These are phyloP conservation scores for Fusarium tuaranense DNA, from an alignment of 2,329 filamentous ascomycete genomes.

Conservation along the genomic window DNA sequence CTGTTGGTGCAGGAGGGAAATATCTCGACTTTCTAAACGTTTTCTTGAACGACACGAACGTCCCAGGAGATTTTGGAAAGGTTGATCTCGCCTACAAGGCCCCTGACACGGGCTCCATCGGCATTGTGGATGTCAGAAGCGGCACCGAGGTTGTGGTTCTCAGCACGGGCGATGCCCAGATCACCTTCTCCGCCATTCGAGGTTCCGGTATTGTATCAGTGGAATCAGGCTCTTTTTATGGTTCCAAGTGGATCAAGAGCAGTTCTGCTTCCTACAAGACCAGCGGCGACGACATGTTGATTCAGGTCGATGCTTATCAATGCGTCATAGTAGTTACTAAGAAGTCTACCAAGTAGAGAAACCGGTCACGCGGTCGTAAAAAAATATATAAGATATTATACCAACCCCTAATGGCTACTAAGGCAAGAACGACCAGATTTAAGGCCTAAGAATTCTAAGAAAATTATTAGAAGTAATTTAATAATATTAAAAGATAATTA, in stretches of 20 bases:
- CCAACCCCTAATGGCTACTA: too few relatives aligned
- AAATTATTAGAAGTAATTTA: too few relatives aligned
- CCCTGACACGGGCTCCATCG: neutral
- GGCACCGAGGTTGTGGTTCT: neutral
- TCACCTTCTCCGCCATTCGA: neutral
- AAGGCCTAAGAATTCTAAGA: too few relatives aligned
- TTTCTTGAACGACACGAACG: neutral
- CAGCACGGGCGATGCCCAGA: neutral
- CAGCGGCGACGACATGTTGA: neutral
- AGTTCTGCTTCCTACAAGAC: neutral
- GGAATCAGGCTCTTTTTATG: neutral
- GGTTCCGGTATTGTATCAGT: neutral
- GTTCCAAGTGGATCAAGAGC: neutral
- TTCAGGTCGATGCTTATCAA: neutral
- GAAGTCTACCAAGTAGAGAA: neutral
- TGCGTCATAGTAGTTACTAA: neutral
- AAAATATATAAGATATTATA: too few relatives aligned
- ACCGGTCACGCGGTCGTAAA: too few relatives aligned
- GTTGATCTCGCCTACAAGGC: neutral
- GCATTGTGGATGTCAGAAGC: neutral
- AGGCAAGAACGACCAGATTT: too few relatives aligned
- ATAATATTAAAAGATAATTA: too few relatives aligned
- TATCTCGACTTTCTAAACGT: neutral
- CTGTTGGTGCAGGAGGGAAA: neutral
- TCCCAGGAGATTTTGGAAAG: neutral